Evolutionary conservation across 1,284 basidiomycete genomes (phyloP), one percentile per base, ranked within the genome.

Genomic region (Fomitopsis betulina): DNA sequence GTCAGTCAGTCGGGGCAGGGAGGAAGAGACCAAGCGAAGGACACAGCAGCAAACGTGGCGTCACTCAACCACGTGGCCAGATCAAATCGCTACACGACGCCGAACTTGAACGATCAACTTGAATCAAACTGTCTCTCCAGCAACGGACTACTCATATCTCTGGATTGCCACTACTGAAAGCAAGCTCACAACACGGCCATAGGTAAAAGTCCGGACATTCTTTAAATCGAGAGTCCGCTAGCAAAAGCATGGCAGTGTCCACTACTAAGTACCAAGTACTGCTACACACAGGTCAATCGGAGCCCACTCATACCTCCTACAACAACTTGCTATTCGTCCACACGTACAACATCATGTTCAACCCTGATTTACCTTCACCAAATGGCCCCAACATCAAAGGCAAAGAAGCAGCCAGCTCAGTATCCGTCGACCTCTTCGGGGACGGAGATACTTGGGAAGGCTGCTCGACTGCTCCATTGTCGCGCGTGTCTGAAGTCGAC

Each of bases 401-500:
- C 15, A 17, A 21, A n/a, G n/a, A n/a, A n/a, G 39, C 5, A 25
- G 15, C 21, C 17, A 17, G 25, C 25, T 51, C 32, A 51, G 33
- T 21, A 51, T 5, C 30, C 49, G 12, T 33, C 30, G 12, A 35
- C 52, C 10, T 45, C 40, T 19, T 56, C 55, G 10, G 43, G 42
- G 19, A 49, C 30, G 2, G 17, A 39, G 37, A 19, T n/a, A 17
- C 23, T 39, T 13, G 50, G 27, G 27, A 58, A 49, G 7, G 57
- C 57, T 5, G 53, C 37, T 19, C 45, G 9, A 15, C 35, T 19
- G 25, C 53, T 58, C 57, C 53, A 59, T 35, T 47, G 43, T 3
- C 58, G 58, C 2, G 50, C 21, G n/a, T 55, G 37, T 25, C 54
- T 50, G 54, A 59, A 59, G 40, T 59, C 58, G 8, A 59, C 38